Base-by-base conservation (phyloP, 1,284 basidiomycete genomes). In the Cutaneotrichosporon sp. region DNA sequence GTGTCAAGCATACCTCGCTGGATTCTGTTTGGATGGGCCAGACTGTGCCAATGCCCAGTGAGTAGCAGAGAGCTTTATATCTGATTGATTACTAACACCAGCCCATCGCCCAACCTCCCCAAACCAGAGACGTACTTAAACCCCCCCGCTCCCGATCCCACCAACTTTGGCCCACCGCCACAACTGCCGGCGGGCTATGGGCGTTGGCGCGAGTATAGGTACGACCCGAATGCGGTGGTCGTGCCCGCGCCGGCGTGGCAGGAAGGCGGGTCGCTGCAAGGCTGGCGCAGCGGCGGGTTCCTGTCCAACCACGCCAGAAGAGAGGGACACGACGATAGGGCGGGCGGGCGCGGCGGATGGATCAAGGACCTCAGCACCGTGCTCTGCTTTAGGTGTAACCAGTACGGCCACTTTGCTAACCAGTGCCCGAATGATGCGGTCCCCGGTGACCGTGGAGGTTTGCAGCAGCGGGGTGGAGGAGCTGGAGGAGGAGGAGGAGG, bases 381-480 rank as follows among this genome's bases (percentile, higher is more conserved):
- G 10, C 81, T 91, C 47, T 96, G 92, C 77, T 96, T 94, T 84
- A 63, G 58, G 53, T 72, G 72, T 26, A 70, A 71, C 57, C 89
- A 92, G 80, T 89, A 90, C 73, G 93, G 93, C 1, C 93, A 97
- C 77, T 96, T 95, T 75, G 93, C 93, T n/a, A 96, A 96, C 76
- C 87, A 90, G 70, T 96, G 93, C 80, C 86, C 89, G 63, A 91
- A 93, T 81, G 65, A 71, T 51, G 76, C 76, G 30, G 73, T 77
- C 8, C 78, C 79, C 3, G 79, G 79, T 1, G 79, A 81, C 65
- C 69, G 79, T 60, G 79, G 79, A 21, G 79, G 79, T 1, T 63
- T 78, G 56, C 55, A 53, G 26, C n/a, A n/a, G 21, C 10, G 47
- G 2, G 51, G 51, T 2, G 16, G 16, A 3, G 16, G 1, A 4